Base-by-base conservation (phyloP, 441 rosid species). In the Omphalea diandra region DNA sequence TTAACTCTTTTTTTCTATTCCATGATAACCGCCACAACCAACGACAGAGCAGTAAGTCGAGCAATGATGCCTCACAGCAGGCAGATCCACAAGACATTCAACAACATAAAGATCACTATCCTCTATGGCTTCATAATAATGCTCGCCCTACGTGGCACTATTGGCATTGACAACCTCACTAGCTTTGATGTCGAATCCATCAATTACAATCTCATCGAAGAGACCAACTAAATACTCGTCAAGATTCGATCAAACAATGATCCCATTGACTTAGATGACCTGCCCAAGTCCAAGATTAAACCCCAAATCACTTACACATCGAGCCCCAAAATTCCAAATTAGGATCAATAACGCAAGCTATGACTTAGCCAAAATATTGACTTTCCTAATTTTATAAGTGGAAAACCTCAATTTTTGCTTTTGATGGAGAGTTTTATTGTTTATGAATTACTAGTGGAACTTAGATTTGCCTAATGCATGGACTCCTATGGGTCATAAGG, bases 401-500 rank as follows among this genome's bases (percentile, higher is more conserved):
- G 96, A 33, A 91, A 72, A 76, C 87, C 93, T 73, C 67, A 90
- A 75, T 83, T 91, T 59, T 74, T 94, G 81, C 89, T 94, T 0
- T 76, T 94, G 17, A 90, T 97, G 10, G 98, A 97, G 97, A 8
- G 90, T 97, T 76, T 94, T 94, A 74, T 75, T 94, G 80, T 80
- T 94, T 71, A 83, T 97, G 79, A 94, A 94, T 50, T 94, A 96
- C 43, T 96, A 92, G 72, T 94, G 99, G 99, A 86, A 94, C 0
- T 76, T 94, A 78, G 98, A 92, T 82, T 80, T 94, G 88, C 94
- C 90, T 7, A 98, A 92, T 82, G 89, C 86, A 0, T 94, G 99
- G 99, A 94, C 99, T 2, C 98, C 99, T 0, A 92, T 87, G 96
- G 99, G 99, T 20, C 99, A 97, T 3, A 94, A 94, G 77, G 99